phyloP scores from a whole-genome alignment of 805 yeast genomes.

The Starmerella stellata region DNA sequence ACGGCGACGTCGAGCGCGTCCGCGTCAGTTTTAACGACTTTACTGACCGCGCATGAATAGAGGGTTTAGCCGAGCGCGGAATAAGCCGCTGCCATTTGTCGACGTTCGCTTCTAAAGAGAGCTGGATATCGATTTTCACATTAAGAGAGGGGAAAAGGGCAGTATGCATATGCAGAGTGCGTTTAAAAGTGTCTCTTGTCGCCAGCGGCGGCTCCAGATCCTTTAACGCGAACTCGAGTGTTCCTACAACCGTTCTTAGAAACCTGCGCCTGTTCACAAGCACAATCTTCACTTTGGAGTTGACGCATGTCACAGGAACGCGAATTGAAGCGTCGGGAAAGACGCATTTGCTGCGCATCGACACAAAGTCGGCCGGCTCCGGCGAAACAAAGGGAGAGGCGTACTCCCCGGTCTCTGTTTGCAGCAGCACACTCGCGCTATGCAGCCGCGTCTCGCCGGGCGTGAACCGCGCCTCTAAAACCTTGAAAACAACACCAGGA shows the following conservation, averaged over 20 bases:
- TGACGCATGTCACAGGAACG: constrained; percentile 4
- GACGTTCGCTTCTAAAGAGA: constrained; percentile 3
- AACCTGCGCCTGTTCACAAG: constrained; percentile 14
- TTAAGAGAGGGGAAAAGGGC: constrained; percentile 14
- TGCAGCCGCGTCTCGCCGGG: constrained; percentile 14
- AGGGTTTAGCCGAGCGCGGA: background rate
- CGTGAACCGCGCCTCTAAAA: constrained; percentile 17
- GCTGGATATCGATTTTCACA: constrained; percentile 12
- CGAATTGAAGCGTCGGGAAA: constrained; percentile 15
- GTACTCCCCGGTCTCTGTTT: constrained; percentile 14
- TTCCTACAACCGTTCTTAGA: constrained; percentile 16
- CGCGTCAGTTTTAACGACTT: no score
- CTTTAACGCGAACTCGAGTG: constrained; percentile 9
- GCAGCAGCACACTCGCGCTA: constrained; percentile 12
- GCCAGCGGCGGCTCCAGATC: constrained; percentile 4
- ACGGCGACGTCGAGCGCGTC: no score
- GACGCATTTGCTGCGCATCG: constrained; percentile 12
- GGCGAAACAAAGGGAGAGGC: constrained; percentile 11
- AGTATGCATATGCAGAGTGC: constrained; percentile 9
- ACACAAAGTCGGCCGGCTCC: constrained; percentile 18
- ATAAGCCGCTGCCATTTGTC: constrained; percentile 1
- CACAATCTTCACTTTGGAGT: constrained; percentile 5
- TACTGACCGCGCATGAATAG: no score
- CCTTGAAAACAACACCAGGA: constrained; percentile 3
- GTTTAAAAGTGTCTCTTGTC: constrained; percentile 1